phyloP scores from a whole-genome alignment of 2,329 filamentous ascomycete species.

The Fusarium pseudoanthophilum region DNA sequence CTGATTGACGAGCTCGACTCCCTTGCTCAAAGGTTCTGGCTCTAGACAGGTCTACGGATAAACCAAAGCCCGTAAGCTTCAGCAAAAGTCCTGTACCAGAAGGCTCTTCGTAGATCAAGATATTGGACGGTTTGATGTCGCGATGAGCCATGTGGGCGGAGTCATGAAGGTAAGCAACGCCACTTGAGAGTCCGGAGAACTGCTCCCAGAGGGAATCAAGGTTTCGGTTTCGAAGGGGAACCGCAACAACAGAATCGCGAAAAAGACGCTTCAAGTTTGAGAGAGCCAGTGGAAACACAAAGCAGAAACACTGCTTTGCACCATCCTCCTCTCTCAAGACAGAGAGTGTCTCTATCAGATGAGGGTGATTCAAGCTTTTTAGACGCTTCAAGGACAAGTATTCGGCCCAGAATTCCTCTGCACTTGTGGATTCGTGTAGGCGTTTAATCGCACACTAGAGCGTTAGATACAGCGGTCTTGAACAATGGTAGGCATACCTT shows the following conservation, averaged over 20 bases:
- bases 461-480: fast-evolving
- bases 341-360: neutral
- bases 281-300: neutral
- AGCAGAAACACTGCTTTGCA: neutral
- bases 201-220: fast-evolving
- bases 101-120: fast-evolving
- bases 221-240: fast-evolving
- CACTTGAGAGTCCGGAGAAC: fast-evolving
- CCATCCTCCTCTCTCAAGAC: neutral
- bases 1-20: neutral
- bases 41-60: fast-evolving
- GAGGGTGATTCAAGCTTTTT: neutral
- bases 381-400: neutral
- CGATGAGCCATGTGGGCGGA: neutral
- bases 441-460: neutral
- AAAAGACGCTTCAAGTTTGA: neutral
- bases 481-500: neutral
- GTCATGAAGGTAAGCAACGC: neutral
- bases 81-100: fast-evolving
- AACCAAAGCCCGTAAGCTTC: fast-evolving
- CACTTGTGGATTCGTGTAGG: fast-evolving
- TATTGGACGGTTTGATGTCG: neutral
- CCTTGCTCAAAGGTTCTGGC: neutral
- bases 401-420: neutral
- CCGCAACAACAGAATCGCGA: fast-evolving